Evolutionary conservation across 106 monocot genomes (phyloP).

Genomic region (Iris macrosiphon): DNA sequence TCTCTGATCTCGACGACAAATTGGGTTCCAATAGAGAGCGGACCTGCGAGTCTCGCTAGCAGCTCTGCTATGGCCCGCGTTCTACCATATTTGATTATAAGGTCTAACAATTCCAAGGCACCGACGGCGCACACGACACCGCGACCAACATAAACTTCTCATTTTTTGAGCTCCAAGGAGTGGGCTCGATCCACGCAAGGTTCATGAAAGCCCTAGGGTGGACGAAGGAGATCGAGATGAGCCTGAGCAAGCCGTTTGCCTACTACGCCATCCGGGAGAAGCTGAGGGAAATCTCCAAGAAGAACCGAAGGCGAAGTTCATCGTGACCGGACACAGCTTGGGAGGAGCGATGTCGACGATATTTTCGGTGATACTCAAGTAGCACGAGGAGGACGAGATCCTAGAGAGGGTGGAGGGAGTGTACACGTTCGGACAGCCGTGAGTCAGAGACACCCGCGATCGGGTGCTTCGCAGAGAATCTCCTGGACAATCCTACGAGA

Average conservation of each 20-base stretch:
- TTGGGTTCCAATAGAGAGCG: too few relatives aligned
- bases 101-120: too few relatives aligned
- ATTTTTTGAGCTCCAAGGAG: conserved; percentile 50
- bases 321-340: conserved; percentile 81
- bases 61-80: too few relatives aligned
- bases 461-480: conserved; percentile 26
- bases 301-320: conserved; percentile 38
- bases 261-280: conserved; percentile 64
- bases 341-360: conserved; percentile 81
- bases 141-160: conserved; percentile 75
- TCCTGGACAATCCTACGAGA: conserved; percentile 2
- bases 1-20: too few relatives aligned
- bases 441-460: conserved; percentile 78
- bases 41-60: too few relatives aligned
- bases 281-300: conserved; percentile 17
- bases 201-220: conserved; percentile 84
- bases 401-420: conserved; percentile 54
- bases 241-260: conserved; percentile 9
- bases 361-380: conserved; percentile 48
- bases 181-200: conserved; percentile 79
- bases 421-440: conserved; percentile 84
- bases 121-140: conserved; percentile 57
- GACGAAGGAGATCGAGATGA: conserved; percentile 20
- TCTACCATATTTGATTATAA: too few relatives aligned
- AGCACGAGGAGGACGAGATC: conserved; percentile 39